Conservation (phyloP, 306 rosid species). For the Argentina anserina region DNA sequence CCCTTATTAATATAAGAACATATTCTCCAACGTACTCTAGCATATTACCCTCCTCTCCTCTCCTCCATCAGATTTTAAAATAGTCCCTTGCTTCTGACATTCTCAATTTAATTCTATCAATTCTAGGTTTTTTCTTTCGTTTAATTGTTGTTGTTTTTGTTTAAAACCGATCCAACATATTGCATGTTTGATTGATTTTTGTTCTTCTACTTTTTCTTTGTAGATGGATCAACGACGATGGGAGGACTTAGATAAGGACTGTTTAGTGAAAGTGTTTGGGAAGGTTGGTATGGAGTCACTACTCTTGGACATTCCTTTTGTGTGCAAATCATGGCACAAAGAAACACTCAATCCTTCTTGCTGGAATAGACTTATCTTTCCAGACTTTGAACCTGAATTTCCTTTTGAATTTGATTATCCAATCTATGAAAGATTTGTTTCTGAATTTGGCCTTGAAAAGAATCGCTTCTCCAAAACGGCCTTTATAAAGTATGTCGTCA, state of each 20-base stretch:
- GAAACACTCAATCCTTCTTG: conserved; percentile 3
- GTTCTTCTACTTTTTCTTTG: background rate
- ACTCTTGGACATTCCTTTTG: conserved; percentile 12
- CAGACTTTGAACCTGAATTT: background rate
- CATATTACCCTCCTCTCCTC: background rate
- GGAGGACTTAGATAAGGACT: conserved; percentile 1
- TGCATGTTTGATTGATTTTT: background rate
- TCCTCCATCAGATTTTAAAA: background rate
- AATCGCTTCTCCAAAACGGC: background rate
- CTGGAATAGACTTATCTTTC: background rate
- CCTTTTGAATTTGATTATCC: background rate
- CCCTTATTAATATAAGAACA: background rate
- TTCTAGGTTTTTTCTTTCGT: background rate
- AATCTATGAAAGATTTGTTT: background rate
- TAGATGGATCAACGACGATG: conserved; percentile 11
- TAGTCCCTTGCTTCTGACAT: too few species aligned
- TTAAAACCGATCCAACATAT: too few species aligned
- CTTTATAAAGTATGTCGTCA: background rate
- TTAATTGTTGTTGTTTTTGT: background rate
- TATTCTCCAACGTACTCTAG: background rate
- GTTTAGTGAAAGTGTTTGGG: conserved; percentile 7
- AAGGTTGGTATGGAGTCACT: conserved; percentile 9
- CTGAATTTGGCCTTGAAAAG: background rate
- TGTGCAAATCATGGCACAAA: conserved; percentile 11
- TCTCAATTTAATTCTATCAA: background rate